Conservation (phyloP, 495 filamentous ascomycete genomes). For the Neurospora sp. region DNA sequence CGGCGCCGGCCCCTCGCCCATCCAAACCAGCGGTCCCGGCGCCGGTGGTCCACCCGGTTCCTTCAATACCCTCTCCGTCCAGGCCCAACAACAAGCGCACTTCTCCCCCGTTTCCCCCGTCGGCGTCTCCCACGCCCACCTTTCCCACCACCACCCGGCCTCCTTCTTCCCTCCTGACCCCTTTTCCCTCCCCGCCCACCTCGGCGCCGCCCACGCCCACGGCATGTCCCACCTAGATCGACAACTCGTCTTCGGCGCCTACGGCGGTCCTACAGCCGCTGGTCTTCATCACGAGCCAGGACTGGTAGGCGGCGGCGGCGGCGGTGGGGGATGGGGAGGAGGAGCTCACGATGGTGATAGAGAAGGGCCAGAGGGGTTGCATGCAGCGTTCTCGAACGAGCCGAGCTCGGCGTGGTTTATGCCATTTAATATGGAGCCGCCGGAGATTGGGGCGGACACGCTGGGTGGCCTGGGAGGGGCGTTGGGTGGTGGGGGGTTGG, state of each 20-base stretch:
- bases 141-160: constrained; percentile 25
- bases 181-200: constrained; percentile 23
- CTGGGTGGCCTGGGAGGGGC: constrained; percentile 7
- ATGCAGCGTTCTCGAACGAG: constrained; percentile 24
- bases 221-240: constrained; percentile 56
- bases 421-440: constrained; percentile 84
- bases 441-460: constrained; percentile 44
- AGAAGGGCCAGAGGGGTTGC: constrained; percentile 4
- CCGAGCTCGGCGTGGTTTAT: constrained; percentile 82
- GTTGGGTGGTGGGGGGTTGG: constrained; percentile 23
- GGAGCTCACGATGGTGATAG: not conserved
- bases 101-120: constrained; percentile 37
- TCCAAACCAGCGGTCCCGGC: constrained; percentile 27
- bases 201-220: constrained; percentile 26
- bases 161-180: constrained; percentile 38
- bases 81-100: constrained; percentile 21
- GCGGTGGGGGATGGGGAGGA: constrained; percentile 9
- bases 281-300: constrained; percentile 9
- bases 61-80: constrained; percentile 31
- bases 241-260: constrained; percentile 70
- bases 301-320: constrained; percentile 7
- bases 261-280: constrained; percentile 30
- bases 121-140: constrained; percentile 26
- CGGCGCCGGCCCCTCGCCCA: constrained; percentile 8
- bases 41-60: not conserved